Base-by-base conservation (phyloP, 2,329 filamentous ascomycete species). In the Colletotrichum lini region DNA sequence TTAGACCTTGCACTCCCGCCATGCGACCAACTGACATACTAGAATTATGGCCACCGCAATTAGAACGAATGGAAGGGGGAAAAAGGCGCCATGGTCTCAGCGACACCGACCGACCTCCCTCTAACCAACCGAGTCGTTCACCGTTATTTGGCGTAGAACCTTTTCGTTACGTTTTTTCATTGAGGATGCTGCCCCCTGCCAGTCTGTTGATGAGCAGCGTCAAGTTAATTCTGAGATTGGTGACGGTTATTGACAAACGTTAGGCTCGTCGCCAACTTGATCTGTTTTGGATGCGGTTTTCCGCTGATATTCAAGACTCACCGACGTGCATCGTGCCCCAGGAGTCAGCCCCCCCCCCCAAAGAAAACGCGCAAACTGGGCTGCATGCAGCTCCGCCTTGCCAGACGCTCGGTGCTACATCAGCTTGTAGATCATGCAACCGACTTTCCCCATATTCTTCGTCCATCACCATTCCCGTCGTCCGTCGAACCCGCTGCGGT, bases 341-440 rank as follows among this genome's bases (percentile, higher is more conserved):
- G 30, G 30, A 35, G 30, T 9, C 30, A 35, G 7, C 9, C 30
- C 8, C 30, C 30, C 30, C 8, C 1, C 30, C 6, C 30, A 35
- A 30, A 35, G 42, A 54, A 12, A 47, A 65, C 23, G 26, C 21
- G 21, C 10, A 18, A 44, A 18, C 61, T 56, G 50, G 49, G 16
- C 40, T 47, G 42, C 64, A 62, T 57, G 44, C 67, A 49, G 30
- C 49, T 57, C 47, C 47, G 62, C 42, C 35, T 61, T 50, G 15
- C 50, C 42, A 47, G 38, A 52, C 26, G 52, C 56, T 67, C 30
- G 23, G 64, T 53, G 53, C 59, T 45, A 56, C 68, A 53, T 47
- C 65, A 59, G 40, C 58, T 63, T 50, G 52, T 18, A 54, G 68
- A 68, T 67, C 68, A 10, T 59, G 30, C 21, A n/a, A 44, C 52